Percentiles rank a stretch among this genome's conserved stretches.
These are phyloP conservation scores for Amorphotheca resinae DNA, from an alignment of 495 filamentous ascomycete species.

Conservation along the genomic window DNA sequence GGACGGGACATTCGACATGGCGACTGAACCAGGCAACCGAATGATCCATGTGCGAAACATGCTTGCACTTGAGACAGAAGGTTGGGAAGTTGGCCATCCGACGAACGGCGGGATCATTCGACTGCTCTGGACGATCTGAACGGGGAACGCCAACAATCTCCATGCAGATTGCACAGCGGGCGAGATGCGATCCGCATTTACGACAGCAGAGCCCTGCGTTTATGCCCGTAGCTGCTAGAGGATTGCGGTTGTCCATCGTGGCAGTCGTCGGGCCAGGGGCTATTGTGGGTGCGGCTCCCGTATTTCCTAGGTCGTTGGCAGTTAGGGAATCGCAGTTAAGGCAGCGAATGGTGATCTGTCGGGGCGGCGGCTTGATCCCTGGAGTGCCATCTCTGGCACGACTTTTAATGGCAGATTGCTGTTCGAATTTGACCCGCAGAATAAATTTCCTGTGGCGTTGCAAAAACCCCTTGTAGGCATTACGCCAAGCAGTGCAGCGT, in stretches of 20 bases:
- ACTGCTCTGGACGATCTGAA: constrained; percentile 44
- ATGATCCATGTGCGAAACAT: constrained; percentile 83
- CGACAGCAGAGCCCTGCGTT: constrained; percentile 57
- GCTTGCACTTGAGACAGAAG: constrained; percentile 81
- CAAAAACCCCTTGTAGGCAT: constrained; percentile 68
- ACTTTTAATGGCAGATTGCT: constrained; percentile 42
- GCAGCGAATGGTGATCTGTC: constrained; percentile 74
- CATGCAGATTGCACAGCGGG: constrained; percentile 79
- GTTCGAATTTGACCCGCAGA: constrained; percentile 50
- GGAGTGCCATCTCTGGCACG: constrained; percentile 46
- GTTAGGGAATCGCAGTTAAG: constrained; percentile 61
- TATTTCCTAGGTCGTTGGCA: constrained; percentile 23
- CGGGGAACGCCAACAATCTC: constrained; percentile 73
- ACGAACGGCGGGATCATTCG: constrained; percentile 35
- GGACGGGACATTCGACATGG: constrained; percentile 74
- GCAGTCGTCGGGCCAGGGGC: constrained; percentile 1
- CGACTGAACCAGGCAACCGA: constrained; percentile 75
- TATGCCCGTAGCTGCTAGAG: constrained; percentile 18
- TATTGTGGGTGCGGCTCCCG: constrained; percentile 1
- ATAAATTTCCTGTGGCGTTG: constrained; percentile 46
- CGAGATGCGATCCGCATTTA: constrained; percentile 75
- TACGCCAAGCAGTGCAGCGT: constrained; percentile 67
- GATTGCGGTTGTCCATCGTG: constrained; percentile 9
- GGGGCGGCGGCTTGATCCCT: constrained; percentile 49
- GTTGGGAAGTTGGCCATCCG: constrained; percentile 45